Evolutionary conservation across 1,139 yeast genomes (phyloP).

Genomic region (Suhomyces anneliseae): DNA sequence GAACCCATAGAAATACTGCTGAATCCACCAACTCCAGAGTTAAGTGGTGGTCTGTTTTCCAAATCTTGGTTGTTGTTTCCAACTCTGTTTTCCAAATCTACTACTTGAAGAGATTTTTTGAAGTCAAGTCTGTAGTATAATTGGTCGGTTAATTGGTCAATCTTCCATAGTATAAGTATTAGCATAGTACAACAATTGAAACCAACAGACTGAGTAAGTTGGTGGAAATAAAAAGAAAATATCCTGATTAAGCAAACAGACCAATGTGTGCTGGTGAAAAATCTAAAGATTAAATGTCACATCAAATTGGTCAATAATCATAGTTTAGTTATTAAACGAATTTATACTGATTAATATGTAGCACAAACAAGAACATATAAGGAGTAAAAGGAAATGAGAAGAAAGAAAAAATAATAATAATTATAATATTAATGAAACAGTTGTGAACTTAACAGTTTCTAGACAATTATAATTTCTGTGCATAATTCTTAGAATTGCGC

Average conservation of each 20-base stretch:
- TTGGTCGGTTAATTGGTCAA: neutral
- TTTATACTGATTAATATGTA: no score
- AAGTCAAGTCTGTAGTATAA: constrained; percentile 85
- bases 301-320: neutral
- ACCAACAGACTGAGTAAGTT: neutral
- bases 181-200: neutral
- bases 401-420: no score
- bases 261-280: no score
- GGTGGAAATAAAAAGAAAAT: neutral
- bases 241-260: no score
- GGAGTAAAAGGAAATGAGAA: no score
- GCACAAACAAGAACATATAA: no score
- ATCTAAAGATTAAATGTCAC: no score
- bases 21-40: constrained; percentile 96
- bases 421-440: no score
- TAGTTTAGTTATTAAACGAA: no score
- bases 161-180: neutral
- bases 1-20: constrained; percentile 97
- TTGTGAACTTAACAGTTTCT: no score
- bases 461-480: no score
- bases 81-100: constrained; percentile 92
- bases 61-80: constrained; percentile 77
- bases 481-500: no score
- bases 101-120: constrained; percentile 92
- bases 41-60: constrained; percentile 97